Base-by-base conservation (phyloP, 192 early-diverging fungal species). In the Radiomyces spectabilis region DNA sequence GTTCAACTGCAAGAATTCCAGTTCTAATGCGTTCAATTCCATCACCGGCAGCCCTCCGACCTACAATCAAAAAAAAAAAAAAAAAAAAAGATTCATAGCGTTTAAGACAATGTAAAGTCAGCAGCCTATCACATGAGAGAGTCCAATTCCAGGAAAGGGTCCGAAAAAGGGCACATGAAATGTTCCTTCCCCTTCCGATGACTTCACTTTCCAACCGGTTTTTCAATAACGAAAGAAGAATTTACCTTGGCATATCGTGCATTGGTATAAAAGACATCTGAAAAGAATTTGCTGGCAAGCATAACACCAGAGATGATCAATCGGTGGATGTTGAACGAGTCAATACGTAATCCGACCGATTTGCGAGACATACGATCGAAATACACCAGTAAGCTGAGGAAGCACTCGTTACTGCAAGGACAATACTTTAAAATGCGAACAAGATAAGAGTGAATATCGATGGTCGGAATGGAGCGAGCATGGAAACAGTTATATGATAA, bases 191-290 rank as follows among this genome's bases (percentile, higher is more conserved):
- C n/a, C n/a, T n/a, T n/a, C n/a, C n/a, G n/a, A n/a, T n/a, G n/a
- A n/a, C n/a, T n/a, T n/a, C n/a, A n/a, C n/a, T n/a, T n/a, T n/a
- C n/a, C 8, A 19, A 19, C 7, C 8, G 41, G 19, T 42, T 21
- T 19, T n/a, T 13, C 19, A 19, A 42, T 8, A 19, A 42, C 12
- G 19, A 42, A 21, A 13, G 41, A 42, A 19, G n/a, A 42, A 8
- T 42, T 41, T 75, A 78, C 76, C 71, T 83, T 83, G 52, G 88
- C 85, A 54, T 88, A 91, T 42, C 91, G 85, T 19, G 86, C 76
- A 59, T 95, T 95, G 32, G 91, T 90, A 67, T 84, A 93, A 50
- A 92, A 93, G 27, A 91, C 80, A 59, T 95, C 91, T 0, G 85
- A 86, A 58, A 88, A 86, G 68, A 87, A 92, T 62, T 96, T 96